Evolutionary conservation across 495 filamentous ascomycete genomes (phyloP), one percentile per base, ranked within the genome.

Genomic region (Penicillium longicatenatum): DNA sequence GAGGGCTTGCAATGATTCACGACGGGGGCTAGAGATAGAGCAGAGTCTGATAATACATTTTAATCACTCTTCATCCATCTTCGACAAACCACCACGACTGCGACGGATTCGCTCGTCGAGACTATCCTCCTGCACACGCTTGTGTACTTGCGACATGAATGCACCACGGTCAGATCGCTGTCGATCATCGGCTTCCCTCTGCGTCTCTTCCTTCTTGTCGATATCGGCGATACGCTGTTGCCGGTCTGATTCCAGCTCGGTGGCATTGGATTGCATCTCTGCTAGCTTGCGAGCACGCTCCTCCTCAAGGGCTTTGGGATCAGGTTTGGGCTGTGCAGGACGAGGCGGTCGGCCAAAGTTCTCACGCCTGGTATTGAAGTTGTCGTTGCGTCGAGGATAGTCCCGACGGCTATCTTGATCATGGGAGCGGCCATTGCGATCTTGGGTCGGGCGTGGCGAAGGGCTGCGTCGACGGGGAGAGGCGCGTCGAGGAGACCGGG

Each of bases 211-310:
- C 52, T 79, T 78, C 39, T 83, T 82, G 30, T 81, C 82, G 39
- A 94, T 79, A 5, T 86, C 82, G 1, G 84, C 82, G 20, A 97
- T 76, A 24, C 92, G 85, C 43, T 82, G 80, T 47, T 85, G 84
- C 19, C 94, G 89, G 48, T 89, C 85, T 37, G 79, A 62, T 68
- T 97, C 90, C 57, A 98, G 79, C 12, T 89, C 83, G 3, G 79
- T 78, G n/a, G 94, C 94, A 52, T 90, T 90, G 22, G 83, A 81
- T 65, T 92, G 90, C 94, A 98, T 98, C 33, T 87, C 89, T 17
- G 89, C 91, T 5, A 98, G 77, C 65, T 89, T 93, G 48, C 73
- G 72, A 29, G 69, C 68, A 31, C 75, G 75, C 42, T 81, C 77
- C 57, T 77, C 76, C 31, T 75, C 70, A 16, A 55, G 43, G 4